Evolutionary conservation across 2,329 filamentous ascomycete genomes (phyloP).

Genomic region (Cytospora schulzeri): DNA sequence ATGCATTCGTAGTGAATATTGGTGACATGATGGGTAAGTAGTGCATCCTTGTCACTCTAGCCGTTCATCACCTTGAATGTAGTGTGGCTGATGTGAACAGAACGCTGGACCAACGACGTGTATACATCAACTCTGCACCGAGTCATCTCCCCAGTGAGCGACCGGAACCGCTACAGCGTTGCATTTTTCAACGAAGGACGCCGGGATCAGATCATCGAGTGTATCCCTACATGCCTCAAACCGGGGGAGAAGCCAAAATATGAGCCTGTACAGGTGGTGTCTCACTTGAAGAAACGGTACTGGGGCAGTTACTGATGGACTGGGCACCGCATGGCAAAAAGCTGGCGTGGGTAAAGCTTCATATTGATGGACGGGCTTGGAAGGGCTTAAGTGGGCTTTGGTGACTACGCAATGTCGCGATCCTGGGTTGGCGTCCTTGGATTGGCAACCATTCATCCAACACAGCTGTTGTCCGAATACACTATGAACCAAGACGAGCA

Average conservation of each 20-base stretch:
- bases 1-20: constrained; percentile 54
- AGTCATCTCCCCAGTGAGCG: constrained; percentile 35
- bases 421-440: background rate
- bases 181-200: constrained; percentile 40
- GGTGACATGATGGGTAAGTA: constrained; percentile 38
- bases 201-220: constrained; percentile 38
- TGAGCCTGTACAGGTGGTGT: constrained; percentile 38
- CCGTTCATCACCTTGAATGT: too few relatives aligned
- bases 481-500: background rate
- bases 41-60: background rate
- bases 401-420: background rate
- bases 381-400: background rate
- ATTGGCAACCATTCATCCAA: background rate
- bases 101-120: constrained; percentile 35
- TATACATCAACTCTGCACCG: constrained; percentile 37
- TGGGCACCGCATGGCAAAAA: background rate
- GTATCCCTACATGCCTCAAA: constrained; percentile 39
- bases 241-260: constrained; percentile 36
- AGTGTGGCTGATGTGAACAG: constrained; percentile 25
- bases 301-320: constrained; percentile 34
- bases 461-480: background rate
- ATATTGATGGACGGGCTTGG: background rate
- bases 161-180: constrained; percentile 35
- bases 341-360: background rate
- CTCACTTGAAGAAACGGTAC: constrained; percentile 36